These are phyloP conservation scores for Alisma plantagoaquatica DNA, from an alignment of 106 monocot species.

Conservation along the genomic window DNA sequence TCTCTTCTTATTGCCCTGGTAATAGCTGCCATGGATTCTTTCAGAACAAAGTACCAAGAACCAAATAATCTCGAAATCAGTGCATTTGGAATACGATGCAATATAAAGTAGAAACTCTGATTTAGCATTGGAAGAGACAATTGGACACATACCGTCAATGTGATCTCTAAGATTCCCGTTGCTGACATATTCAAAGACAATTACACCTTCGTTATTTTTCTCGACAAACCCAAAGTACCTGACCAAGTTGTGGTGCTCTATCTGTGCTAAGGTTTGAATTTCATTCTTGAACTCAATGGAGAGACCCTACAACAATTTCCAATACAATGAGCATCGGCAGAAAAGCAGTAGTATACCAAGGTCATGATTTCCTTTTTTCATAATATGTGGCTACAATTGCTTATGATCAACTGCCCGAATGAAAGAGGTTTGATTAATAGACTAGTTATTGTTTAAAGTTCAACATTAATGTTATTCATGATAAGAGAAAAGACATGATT, in stretches of 20 bases:
- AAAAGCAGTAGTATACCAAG: no score
- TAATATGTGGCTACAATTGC: no score
- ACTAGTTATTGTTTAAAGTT: neutral
- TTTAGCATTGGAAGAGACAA: neutral
- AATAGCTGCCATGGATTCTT: no score
- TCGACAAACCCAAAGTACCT: slow-evolving; percentile 42
- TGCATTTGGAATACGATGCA: no score
- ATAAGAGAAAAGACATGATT: no score
- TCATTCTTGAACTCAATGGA: slow-evolving; percentile 45
- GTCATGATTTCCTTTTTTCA: no score
- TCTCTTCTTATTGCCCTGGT: no score
- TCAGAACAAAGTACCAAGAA: no score
- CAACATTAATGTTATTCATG: neutral
- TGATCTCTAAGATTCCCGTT: slow-evolving; percentile 59
- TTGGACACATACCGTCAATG: slow-evolving; percentile 33
- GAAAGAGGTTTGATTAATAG: neutral
- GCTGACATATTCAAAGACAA: slow-evolving; percentile 39
- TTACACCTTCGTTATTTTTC: slow-evolving; percentile 27
- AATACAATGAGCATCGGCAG: no score
- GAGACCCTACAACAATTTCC: no score
- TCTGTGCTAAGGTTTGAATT: slow-evolving; percentile 33
- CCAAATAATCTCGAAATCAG: no score
- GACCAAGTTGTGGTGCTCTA: slow-evolving; percentile 63
- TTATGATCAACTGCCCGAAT: slow-evolving; percentile 27
- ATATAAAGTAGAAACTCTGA: neutral